Base-by-base conservation (phyloP, 441 rosid species). In the Euphorbia schlechtendalii region DNA sequence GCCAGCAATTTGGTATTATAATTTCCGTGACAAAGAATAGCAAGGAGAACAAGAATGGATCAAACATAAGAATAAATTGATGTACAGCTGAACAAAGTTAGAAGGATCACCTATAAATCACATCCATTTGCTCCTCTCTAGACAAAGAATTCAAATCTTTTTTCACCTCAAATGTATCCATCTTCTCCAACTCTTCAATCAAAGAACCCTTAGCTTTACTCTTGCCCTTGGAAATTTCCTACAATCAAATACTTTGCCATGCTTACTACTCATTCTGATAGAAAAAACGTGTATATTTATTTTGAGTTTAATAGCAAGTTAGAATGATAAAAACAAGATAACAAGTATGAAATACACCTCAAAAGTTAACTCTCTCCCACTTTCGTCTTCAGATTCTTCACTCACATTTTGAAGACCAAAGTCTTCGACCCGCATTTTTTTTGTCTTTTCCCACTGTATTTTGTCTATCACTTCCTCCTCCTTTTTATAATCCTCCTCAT, bases 101-200 rank as follows among this genome's bases (percentile, higher is more conserved):
- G 49, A 34, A n/a, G 15, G 13, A 27, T 51, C 80, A 87, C 98
- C 96, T 85, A 55, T 83, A 77, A 5, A 91, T 83, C 72, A 84
- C 83, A 65, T 87, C 85, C 96, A 94, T 90, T 71, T 89, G 94
- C 79, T 91, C 96, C 71, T 89, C 84, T 77, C 68, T 84, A 15
- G 98, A 80, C 77, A 89, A 76, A 66, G 88, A 80, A 83, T 76
- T 82, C 20, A 86, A 63, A 79, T 90, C 95, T 72, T 85, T 90
- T 77, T 80, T 77, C 61, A 84, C 77, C 77, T 82, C 84, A 67
- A 79, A 76, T 41, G 73, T 65, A 32, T 43, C 80, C 27, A 62
- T 24, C n/a, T 69, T 78, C 68, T 73, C 80, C 27, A 66, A 36
- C 57, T 74, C 85, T 73, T 70, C 65, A 51, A 48, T 61, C 12